phyloP scores from a whole-genome alignment of 2,329 filamentous ascomycete genomes.

The Aureobasidium sp. region DNA sequence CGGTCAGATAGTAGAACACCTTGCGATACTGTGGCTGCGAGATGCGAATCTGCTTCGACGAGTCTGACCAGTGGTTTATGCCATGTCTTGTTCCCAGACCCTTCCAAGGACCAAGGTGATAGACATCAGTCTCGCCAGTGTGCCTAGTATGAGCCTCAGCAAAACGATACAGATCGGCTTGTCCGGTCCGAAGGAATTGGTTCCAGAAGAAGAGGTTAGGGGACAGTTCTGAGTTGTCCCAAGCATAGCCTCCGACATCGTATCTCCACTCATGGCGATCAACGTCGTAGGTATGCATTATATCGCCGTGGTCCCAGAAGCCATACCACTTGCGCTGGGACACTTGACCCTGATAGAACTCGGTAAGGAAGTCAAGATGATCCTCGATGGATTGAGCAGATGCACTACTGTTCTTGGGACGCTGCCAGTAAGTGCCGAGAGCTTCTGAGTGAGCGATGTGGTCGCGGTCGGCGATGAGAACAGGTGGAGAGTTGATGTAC shows the following conservation, averaged over 20 bases:
- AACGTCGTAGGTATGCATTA: background rate
- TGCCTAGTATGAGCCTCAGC: background rate
- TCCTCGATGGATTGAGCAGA: background rate
- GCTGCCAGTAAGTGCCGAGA: background rate
- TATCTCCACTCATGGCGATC: background rate
- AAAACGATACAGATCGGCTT: background rate
- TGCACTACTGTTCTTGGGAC: background rate
- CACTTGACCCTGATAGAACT: background rate
- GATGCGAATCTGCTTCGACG: background rate
- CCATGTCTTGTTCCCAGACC: background rate
- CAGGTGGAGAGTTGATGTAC: background rate
- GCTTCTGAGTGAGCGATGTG: background rate
- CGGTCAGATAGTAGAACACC: background rate
- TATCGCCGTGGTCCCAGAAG: background rate
- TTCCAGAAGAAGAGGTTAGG: background rate
- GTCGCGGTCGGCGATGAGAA: background rate
- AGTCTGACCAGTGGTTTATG: background rate
- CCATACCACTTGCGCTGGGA: background rate
- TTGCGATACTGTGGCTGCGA: background rate
- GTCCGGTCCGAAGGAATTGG: background rate
- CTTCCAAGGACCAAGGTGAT: background rate
- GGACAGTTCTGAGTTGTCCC: background rate
- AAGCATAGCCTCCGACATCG: background rate
- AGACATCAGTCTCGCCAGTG: background rate
- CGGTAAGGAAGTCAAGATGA: background rate